These are phyloP conservation scores for Russula abietina DNA, from an alignment of 768 basidiomycete genomes.

Conservation along the genomic window DNA sequence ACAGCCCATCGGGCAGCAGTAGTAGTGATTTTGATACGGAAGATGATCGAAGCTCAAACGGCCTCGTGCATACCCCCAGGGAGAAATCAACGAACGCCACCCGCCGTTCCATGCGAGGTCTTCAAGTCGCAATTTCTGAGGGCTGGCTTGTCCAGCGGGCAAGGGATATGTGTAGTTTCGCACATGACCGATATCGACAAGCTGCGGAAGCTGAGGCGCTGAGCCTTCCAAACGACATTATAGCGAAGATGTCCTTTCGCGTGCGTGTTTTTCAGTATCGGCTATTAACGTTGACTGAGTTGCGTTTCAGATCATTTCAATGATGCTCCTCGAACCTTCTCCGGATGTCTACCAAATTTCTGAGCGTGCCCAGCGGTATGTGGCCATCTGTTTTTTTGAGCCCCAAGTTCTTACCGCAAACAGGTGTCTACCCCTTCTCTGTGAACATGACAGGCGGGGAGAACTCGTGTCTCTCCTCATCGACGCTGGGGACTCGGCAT, in stretches of 20 bases:
- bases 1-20: slow-evolving; percentile 50
- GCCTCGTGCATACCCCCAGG: slow-evolving; percentile 43
- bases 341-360: slow-evolving; percentile 63
- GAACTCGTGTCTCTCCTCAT: slow-evolving; percentile 55
- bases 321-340: slow-evolving; percentile 60
- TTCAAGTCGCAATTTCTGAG: slow-evolving; percentile 60
- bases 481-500: slow-evolving; percentile 65
- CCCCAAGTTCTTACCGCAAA: background rate
- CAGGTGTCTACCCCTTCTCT: slow-evolving; percentile 58
- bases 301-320: slow-evolving; percentile 51
- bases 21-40: slow-evolving; percentile 43
- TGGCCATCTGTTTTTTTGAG: background rate
- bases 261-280: slow-evolving; percentile 33
- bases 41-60: slow-evolving; percentile 48
- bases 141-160: slow-evolving; percentile 71
- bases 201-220: slow-evolving; percentile 59
- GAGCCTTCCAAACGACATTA: slow-evolving; percentile 41
- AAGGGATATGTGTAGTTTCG: slow-evolving; percentile 70
- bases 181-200: slow-evolving; percentile 70
- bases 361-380: slow-evolving; percentile 59
- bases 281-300: background rate
- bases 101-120: slow-evolving; percentile 58
- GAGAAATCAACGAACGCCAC: slow-evolving; percentile 36
- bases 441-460: slow-evolving; percentile 54
- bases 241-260: slow-evolving; percentile 65